Evolutionary conservation across 2,329 filamentous ascomycete species (phyloP).

Genomic region (Microcera coccophila): DNA sequence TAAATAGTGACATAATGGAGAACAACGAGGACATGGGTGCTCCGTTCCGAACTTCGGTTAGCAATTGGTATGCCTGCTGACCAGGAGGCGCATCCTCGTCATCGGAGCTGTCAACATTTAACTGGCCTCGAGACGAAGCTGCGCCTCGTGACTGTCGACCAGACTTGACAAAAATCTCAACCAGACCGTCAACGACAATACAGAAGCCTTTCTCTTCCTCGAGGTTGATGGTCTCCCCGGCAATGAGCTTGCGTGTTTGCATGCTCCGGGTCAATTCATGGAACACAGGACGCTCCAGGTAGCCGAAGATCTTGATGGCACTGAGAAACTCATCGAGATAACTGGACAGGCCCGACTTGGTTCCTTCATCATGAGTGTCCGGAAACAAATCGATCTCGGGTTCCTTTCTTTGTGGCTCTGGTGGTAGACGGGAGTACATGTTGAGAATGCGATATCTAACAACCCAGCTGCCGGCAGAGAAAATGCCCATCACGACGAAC

Average conservation of each 20-base stretch:
- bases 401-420: conserved; percentile 93
- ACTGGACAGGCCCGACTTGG: conserved; percentile 87
- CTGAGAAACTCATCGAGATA: conserved; percentile 97
- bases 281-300: conserved; percentile 92
- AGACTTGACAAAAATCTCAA: conserved; percentile 98
- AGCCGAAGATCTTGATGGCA: conserved; percentile 98
- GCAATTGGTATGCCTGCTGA: conserved; percentile 84
- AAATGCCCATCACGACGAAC: conserved; percentile 69
- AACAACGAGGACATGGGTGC: conserved; percentile 98
- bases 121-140: conserved; percentile 19
- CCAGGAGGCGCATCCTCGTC: conserved; percentile 63
- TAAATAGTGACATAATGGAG: conserved; percentile 94
- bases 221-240: conserved; percentile 88
- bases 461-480: conserved; percentile 88
- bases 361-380: conserved; percentile 83
- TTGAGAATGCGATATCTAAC: conserved; percentile 94
- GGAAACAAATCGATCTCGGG: conserved; percentile 93
- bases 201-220: conserved; percentile 99
- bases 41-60: conserved; percentile 96
- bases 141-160: conserved; percentile 49
- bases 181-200: conserved; percentile 89
- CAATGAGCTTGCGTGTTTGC: conserved; percentile 95
- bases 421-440: conserved; percentile 91
- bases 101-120: conserved; percentile 43
- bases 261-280: conserved; percentile 96